Evolutionary conservation across 2,329 filamentous ascomycete species (phyloP).

Genomic region (Clarireedia monteithiana): DNA sequence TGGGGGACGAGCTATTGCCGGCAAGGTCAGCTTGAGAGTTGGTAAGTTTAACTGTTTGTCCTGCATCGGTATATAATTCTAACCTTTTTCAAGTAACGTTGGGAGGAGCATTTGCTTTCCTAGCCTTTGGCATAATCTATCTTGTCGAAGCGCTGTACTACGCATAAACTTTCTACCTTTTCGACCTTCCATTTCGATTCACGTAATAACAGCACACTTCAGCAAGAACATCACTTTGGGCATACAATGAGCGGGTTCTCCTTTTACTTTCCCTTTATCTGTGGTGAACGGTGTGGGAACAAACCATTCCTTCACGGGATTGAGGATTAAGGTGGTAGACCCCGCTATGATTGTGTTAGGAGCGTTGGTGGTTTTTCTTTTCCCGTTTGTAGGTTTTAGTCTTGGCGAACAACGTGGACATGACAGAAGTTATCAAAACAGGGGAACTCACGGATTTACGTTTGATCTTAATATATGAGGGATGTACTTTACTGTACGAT

Average conservation of each 20-base stretch:
- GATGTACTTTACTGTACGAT: not conserved
- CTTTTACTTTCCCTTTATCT: not conserved
- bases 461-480: constrained; percentile 5
- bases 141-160: constrained; percentile 70
- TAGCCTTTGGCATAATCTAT: constrained; percentile 89
- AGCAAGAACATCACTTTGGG: not conserved
- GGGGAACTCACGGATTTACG: not conserved
- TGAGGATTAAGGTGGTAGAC: not conserved
- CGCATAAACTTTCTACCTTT: constrained; percentile 13
- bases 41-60: constrained; percentile 52
- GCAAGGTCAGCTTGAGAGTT: constrained; percentile 88
- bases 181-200: not conserved
- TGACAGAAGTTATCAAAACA: not conserved
- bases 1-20: constrained; percentile 86
- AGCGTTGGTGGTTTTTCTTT: not conserved
- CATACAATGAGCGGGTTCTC: not conserved
- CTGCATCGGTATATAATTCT: constrained; percentile 9
- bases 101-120: constrained; percentile 82
- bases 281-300: not conserved
- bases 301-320: not conserved
- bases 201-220: not conserved
- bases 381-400: not conserved
- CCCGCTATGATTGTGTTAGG: not conserved
- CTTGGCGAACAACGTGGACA: not conserved
- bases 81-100: constrained; percentile 63